These are phyloP conservation scores for Mallotus japonicus DNA, from an alignment of 441 rosid genomes.

Conservation along the genomic window DNA sequence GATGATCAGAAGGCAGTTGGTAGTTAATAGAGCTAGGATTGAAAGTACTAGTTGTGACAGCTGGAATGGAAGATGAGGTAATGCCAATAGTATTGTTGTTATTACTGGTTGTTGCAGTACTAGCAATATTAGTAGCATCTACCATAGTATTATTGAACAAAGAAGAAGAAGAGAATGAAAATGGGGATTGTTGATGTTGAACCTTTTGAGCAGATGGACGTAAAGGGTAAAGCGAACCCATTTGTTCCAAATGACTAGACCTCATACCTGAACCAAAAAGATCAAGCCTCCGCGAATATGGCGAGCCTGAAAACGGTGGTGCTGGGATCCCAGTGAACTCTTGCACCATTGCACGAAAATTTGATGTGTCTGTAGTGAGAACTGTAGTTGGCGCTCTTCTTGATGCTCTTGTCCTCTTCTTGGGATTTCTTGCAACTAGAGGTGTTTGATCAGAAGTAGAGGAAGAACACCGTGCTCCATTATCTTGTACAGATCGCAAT, in stretches of 20 bases:
- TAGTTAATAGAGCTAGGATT: slow-evolving; percentile 32
- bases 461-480: slow-evolving; percentile 24
- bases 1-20: slow-evolving; percentile 34
- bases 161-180: slow-evolving; percentile 26
- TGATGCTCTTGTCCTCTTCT: slow-evolving; percentile 83
- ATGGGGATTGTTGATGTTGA: slow-evolving; percentile 35
- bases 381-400: slow-evolving; percentile 89
- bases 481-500: slow-evolving; percentile 24
- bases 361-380: slow-evolving; percentile 84
- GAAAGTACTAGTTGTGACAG: slow-evolving; percentile 17
- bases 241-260: slow-evolving; percentile 38
- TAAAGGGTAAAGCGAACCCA: slow-evolving; percentile 41
- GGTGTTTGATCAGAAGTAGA: slow-evolving; percentile 29
- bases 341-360: slow-evolving; percentile 91
- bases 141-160: slow-evolving; percentile 25
- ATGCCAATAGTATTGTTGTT: slow-evolving; percentile 14
- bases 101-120: slow-evolving; percentile 6
- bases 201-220: slow-evolving; percentile 56
- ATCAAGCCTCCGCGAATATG: slow-evolving; percentile 60
- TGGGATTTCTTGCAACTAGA: slow-evolving; percentile 49
- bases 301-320: slow-evolving; percentile 61
- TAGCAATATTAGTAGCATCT: slow-evolving; percentile 18
- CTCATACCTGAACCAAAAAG: slow-evolving; percentile 52
- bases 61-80: slow-evolving; percentile 8
- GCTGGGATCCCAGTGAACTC: slow-evolving; percentile 91